Evolutionary conservation across 306 rosid species (phyloP).

Genomic region (Canavalia gladiata): DNA sequence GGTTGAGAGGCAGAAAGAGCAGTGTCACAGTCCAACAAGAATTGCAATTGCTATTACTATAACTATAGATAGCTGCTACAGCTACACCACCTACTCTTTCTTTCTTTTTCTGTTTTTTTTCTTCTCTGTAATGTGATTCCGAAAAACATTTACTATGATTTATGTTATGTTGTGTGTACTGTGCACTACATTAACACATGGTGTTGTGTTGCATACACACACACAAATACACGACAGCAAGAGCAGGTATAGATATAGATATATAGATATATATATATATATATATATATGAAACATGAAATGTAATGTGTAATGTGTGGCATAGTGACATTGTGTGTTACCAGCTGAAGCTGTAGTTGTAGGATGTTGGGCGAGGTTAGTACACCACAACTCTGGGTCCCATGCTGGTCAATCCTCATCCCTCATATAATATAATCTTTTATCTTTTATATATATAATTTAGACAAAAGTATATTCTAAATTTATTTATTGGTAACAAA

Average conservation of each 20-base stretch:
- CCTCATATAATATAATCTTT: too few relatives aligned
- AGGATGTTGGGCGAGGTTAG: neutral
- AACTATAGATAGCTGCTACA: slow-evolving; percentile 11
- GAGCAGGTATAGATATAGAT: neutral
- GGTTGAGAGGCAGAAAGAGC: slow-evolving; percentile 47
- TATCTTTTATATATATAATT: too few relatives aligned
- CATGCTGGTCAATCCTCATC: neutral
- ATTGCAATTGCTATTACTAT: slow-evolving; percentile 20
- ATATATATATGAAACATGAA: neutral
- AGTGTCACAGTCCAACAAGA: slow-evolving; percentile 38
- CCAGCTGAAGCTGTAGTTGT: neutral
- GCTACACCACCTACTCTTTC: neutral
- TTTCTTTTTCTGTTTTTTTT: neutral
- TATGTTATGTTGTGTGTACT: slow-evolving; percentile 25
- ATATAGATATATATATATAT: too few relatives aligned
- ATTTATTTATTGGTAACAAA: too few relatives aligned
- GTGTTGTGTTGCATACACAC: slow-evolving; percentile 35
- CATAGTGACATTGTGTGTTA: neutral
- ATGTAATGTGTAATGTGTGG: neutral
- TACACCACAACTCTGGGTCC: neutral
- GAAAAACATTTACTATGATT: slow-evolving; percentile 15
- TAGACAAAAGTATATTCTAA: too few relatives aligned
- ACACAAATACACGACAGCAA: neutral
- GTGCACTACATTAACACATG: slow-evolving; percentile 44
- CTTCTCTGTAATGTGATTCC: slow-evolving; percentile 9